Evolutionary conservation across 495 filamentous ascomycete species (phyloP).

Genomic region (Aspergillus bridgeri): DNA sequence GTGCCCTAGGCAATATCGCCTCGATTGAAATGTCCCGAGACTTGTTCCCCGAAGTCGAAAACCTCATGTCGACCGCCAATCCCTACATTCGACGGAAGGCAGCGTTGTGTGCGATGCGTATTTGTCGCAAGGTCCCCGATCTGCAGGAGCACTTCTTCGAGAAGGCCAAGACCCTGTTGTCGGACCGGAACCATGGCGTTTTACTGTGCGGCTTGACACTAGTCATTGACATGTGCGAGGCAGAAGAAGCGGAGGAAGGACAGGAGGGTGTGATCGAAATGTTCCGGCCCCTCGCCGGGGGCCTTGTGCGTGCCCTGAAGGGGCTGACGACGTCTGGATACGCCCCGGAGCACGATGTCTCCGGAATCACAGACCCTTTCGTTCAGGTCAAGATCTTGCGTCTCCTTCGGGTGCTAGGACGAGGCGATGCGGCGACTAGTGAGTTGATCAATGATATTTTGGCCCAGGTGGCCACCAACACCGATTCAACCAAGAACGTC

Average conservation of each 20-base stretch:
- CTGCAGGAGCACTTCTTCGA: slow-evolving; percentile 96
- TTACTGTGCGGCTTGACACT: slow-evolving; percentile 88
- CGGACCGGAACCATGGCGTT: slow-evolving; percentile 92
- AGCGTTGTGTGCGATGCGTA: slow-evolving; percentile 98
- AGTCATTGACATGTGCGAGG: slow-evolving; percentile 88
- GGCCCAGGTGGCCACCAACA: slow-evolving; percentile 97
- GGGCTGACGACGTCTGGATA: slow-evolving; percentile 90
- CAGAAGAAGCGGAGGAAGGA: slow-evolving; percentile 82
- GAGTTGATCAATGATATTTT: slow-evolving; percentile 98
- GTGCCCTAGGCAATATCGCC: slow-evolving; percentile 94
- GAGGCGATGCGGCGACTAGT: slow-evolving; percentile 83
- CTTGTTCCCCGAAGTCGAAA: slow-evolving; percentile 91
- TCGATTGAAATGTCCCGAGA: slow-evolving; percentile 99
- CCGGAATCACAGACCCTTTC: slow-evolving; percentile 98
- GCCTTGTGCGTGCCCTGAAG: slow-evolving; percentile 87
- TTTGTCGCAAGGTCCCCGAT: slow-evolving; percentile 96
- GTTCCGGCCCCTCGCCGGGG: slow-evolving; percentile 75
- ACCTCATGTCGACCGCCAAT: slow-evolving; percentile 83
- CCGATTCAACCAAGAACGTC: slow-evolving; percentile 96
- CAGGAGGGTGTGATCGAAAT: slow-evolving; percentile 83
- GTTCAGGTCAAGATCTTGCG: slow-evolving; percentile 93
- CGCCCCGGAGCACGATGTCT: slow-evolving; percentile 96
- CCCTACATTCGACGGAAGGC: slow-evolving; percentile 97
- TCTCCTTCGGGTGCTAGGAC: slow-evolving; percentile 77
- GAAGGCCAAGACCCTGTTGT: slow-evolving; percentile 83